Percentiles rank a stretch among this genome's conserved stretches.
phyloP scores from a whole-genome alignment of 2,329 filamentous ascomycete species.

The Diaporthe sp. region DNA sequence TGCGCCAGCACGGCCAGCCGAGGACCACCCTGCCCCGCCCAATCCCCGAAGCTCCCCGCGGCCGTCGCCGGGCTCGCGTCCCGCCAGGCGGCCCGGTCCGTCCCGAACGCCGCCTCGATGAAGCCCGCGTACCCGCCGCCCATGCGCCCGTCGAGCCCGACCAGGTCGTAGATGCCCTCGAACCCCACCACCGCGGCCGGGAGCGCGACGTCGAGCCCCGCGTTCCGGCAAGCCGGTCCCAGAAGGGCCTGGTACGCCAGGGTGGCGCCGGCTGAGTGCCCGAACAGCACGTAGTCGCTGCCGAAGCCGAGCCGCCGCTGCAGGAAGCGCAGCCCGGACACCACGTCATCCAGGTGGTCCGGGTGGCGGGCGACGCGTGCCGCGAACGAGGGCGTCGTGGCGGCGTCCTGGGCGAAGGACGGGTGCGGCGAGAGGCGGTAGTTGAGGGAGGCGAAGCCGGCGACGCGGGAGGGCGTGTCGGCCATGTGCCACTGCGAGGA shows the following conservation, averaged over 20 bases:
- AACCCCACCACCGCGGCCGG: constrained; percentile 72
- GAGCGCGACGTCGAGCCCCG: constrained; percentile 47
- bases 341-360: constrained; percentile 72
- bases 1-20: constrained; percentile 58
- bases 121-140: constrained; percentile 68
- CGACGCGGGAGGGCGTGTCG: constrained; percentile 56
- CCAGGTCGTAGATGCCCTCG: constrained; percentile 77
- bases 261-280: constrained; percentile 75
- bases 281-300: constrained; percentile 67
- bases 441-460: constrained; percentile 74
- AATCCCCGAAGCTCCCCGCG: constrained; percentile 57
- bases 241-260: constrained; percentile 73
- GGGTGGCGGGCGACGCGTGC: constrained; percentile 67
- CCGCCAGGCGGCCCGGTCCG: constrained; percentile 64
- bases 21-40: constrained; percentile 48
- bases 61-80: constrained; percentile 67
- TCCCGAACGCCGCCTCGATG: constrained; percentile 72
- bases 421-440: constrained; percentile 74
- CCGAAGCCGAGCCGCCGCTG: constrained; percentile 49
- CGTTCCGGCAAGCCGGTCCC: constrained; percentile 52
- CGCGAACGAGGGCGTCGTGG: constrained; percentile 50
- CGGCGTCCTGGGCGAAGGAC: constrained; percentile 58
- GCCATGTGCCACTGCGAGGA: constrained; percentile 36
- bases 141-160: constrained; percentile 63
- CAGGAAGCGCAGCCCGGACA: constrained; percentile 64